Evolutionary conservation across 768 basidiomycete species (phyloP), one percentile per base, ranked within the genome.

Genomic region (Lentinus tigrinus): DNA sequence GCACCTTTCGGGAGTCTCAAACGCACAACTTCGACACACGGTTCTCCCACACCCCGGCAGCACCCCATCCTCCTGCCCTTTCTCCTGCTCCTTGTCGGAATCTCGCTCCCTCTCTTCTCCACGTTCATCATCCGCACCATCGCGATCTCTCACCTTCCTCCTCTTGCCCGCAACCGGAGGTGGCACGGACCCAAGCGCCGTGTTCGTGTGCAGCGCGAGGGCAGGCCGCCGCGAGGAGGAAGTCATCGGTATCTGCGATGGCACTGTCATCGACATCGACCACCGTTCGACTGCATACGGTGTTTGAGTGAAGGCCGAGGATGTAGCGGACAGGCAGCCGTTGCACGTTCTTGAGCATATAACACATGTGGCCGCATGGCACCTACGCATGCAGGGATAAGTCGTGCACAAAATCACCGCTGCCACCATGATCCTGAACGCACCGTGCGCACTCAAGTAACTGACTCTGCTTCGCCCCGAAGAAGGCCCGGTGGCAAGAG

Each of bases 331-430:
- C 73, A 77, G 70, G 16, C 67, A 71, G 0, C 69, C 74, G 24
- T 72, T 73, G 47, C 75, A 77, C 26, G 69, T 77, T 13, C 75
- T 68, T 16, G 76, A 63, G 48, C 75, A 77, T 42, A 77, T 68
- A 3, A 66, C 62, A 51, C 75, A 77, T 17, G 68, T 73, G 42
- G 70, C 62, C 11, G 71, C 65, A 17, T 68, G 51, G 50, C 75
- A 77, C 47, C 75, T 77, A 34, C 14, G 39, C 19, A 21, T n/a
- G n/a, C 17, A n/a, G 21, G 42, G 27, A 44, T 31, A 34, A 23
- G 31, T 19, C 16, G 38, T 6, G 17, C 38, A 11, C 21, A 21
- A 23, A 42, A 24, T 47, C n/a, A n/a, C n/a, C n/a, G n/a, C n/a
- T n/a, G n/a, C n/a, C n/a, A 21, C 39, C 36, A 19, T 21, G 27